These are phyloP conservation scores for Trichoderma oligosporum DNA, from an alignment of 2,329 filamentous ascomycete genomes.

Conservation along the genomic window DNA sequence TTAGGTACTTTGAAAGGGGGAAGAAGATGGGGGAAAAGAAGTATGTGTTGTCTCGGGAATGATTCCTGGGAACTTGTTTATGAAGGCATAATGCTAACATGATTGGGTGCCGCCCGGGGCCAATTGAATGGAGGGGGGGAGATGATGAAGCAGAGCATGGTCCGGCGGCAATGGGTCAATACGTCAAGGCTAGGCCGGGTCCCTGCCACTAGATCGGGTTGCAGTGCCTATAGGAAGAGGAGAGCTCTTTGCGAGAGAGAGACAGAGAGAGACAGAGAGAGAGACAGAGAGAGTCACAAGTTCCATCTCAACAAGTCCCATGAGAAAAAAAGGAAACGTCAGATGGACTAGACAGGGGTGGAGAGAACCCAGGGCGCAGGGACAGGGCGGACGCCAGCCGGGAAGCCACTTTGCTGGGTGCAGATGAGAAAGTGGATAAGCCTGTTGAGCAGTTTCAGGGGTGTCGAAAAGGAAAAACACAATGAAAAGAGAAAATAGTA, in stretches of 20 bases:
- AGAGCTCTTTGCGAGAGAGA: no score
- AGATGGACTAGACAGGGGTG: constrained; percentile 24
- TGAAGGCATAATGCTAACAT: constrained; percentile 28
- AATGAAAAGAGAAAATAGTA: constrained; percentile 23
- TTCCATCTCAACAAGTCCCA: constrained; percentile 16
- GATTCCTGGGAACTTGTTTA: constrained; percentile 29
- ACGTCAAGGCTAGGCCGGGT: constrained; percentile 27
- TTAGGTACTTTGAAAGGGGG: constrained; percentile 12
- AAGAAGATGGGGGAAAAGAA: constrained; percentile 17
- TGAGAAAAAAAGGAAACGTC: constrained; percentile 29
- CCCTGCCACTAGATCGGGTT: constrained; percentile 23
- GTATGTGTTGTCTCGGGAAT: constrained; percentile 30
- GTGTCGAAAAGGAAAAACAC: constrained; percentile 26
- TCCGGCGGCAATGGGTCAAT: constrained; percentile 32
- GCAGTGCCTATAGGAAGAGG: constrained; percentile 15
- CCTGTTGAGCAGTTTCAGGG: constrained; percentile 17
- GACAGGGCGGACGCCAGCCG: constrained; percentile 29
- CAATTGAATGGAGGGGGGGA: constrained; percentile 29
- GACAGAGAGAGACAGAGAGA: constrained; percentile 10
- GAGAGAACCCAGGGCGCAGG: constrained; percentile 27
- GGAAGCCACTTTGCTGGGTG: constrained; percentile 28
- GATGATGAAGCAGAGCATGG: constrained; percentile 34
- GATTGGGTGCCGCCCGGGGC: constrained; percentile 36
- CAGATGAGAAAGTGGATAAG: constrained; percentile 12
- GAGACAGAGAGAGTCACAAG: constrained; percentile 14